These are phyloP conservation scores for Lycium barbarum DNA, from an alignment of 257 asterid species.

Conservation along the genomic window DNA sequence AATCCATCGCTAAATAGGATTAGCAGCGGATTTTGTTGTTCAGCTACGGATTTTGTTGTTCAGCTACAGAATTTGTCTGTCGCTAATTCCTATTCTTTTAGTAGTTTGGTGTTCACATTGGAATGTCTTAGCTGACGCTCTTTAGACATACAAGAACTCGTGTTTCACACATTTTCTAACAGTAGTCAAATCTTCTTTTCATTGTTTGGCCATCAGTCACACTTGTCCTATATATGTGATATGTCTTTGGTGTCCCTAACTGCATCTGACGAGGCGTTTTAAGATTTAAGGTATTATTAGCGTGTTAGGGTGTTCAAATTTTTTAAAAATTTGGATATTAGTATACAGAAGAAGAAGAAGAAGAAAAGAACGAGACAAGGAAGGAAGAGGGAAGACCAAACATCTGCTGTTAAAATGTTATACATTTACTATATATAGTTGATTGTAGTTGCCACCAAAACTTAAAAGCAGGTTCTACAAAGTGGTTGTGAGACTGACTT, in stretches of 20 bases:
- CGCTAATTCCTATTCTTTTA: no score
- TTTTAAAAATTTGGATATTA: neutral
- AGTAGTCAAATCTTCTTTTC: neutral
- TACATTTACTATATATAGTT: neutral
- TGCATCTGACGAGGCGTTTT: neutral
- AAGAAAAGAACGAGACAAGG: neutral
- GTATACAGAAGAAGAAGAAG: neutral
- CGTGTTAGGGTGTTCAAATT: neutral
- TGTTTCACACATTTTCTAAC: neutral
- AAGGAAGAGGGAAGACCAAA: neutral
- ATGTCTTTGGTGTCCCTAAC: neutral
- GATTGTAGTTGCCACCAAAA: neutral
- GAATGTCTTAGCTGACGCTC: neutral
- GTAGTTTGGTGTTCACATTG: neutral
- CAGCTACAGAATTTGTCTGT: no score
- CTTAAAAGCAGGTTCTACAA: no score
- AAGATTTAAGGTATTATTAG: neutral
- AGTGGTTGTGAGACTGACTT: no score
- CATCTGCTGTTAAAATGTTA: neutral
- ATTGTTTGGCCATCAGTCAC: neutral
- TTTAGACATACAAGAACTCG: neutral
- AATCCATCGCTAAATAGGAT: no score
- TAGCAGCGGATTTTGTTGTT: no score
- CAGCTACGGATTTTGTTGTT: no score
- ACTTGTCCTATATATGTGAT: neutral